A percentile compares a stretch with the other conserved stretches of the same genome.
These are phyloP conservation scores for Tulasnella sp. DNA, from an alignment of 768 basidiomycete genomes.

Conservation along the genomic window DNA sequence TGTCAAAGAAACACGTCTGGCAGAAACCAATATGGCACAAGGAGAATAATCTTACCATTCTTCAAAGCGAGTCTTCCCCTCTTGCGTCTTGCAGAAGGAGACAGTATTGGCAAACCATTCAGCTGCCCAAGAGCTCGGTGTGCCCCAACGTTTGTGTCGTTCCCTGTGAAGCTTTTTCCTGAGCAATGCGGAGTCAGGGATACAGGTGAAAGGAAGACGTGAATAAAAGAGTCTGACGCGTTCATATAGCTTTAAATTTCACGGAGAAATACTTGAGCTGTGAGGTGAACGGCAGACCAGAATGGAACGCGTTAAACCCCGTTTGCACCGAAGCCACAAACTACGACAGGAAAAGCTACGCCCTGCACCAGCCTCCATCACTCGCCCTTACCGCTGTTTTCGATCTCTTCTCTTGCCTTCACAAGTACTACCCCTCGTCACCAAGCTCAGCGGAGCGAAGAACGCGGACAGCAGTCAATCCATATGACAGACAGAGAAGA, in stretches of 20 bases:
- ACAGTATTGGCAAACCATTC: slow-evolving; percentile 20
- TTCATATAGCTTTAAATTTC: neutral
- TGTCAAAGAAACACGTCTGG: neutral
- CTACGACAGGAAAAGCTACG: neutral
- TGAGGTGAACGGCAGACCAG: neutral
- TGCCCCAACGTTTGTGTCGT: slow-evolving; percentile 7
- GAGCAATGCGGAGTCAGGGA: neutral
- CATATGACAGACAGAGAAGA: neutral
- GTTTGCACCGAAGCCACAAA: neutral
- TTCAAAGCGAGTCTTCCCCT: slow-evolving; percentile 20
- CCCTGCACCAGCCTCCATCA: neutral
- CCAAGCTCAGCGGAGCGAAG: neutral
- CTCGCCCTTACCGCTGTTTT: neutral
- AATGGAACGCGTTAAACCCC: slow-evolving; percentile 7
- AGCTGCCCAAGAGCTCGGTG: slow-evolving; percentile 3
- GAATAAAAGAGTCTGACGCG: neutral
- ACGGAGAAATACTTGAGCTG: neutral
- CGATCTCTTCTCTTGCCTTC: neutral
- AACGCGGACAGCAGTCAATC: neutral
- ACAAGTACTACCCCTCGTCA: neutral
- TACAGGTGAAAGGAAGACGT: too few relatives aligned
- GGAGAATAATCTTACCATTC: neutral
- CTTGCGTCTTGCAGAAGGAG: slow-evolving; percentile 17
- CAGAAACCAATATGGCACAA: neutral
- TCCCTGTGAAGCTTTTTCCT: slow-evolving; percentile 20